Conservation (phyloP, 352 stramenopile genomes). For the Peronospora belbahrii region DNA sequence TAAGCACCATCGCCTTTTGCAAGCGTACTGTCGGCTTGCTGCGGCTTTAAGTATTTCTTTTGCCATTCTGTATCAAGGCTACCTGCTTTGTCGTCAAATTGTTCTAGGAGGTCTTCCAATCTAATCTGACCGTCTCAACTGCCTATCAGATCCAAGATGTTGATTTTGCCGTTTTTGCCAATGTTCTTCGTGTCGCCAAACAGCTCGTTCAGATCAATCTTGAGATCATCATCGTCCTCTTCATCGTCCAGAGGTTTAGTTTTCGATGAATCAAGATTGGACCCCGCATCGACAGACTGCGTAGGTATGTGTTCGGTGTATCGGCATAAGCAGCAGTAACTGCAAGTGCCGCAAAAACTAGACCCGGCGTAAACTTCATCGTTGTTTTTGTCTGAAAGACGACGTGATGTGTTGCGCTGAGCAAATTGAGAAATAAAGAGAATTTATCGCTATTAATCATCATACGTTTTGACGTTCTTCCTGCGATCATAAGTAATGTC, state of each 20-base stretch:
- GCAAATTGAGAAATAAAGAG: conserved; percentile 26
- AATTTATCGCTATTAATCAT: no score
- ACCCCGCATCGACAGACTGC: no score
- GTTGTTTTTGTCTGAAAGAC: conserved; percentile 11
- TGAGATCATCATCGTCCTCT: conserved; percentile 15
- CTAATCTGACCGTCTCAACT: conserved; percentile 20
- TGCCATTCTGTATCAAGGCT: no score
- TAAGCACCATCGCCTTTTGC: no score
- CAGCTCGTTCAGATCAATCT: conserved; percentile 15
- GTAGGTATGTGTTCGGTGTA: conserved; percentile 7
- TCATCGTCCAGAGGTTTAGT: no score
- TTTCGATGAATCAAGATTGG: no score
- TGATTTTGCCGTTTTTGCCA: conserved; percentile 8
- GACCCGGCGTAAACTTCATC: conserved; percentile 21
- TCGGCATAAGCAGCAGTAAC: conserved; percentile 12
- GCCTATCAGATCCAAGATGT: conserved; percentile 19
- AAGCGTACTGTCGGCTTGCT: no score
- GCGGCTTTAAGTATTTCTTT: no score
- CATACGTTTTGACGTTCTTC: no score
- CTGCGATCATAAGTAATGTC: no score
- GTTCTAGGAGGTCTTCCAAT: conserved; percentile 14
- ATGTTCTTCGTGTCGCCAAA: conserved; percentile 5
- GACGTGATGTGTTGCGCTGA: conserved; percentile 7
- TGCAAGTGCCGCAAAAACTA: conserved; percentile 20
- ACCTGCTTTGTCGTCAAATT: conserved; percentile 1